Evolutionary conservation across 441 rosid genomes (phyloP).

Genomic region (Jatropha podagrica): DNA sequence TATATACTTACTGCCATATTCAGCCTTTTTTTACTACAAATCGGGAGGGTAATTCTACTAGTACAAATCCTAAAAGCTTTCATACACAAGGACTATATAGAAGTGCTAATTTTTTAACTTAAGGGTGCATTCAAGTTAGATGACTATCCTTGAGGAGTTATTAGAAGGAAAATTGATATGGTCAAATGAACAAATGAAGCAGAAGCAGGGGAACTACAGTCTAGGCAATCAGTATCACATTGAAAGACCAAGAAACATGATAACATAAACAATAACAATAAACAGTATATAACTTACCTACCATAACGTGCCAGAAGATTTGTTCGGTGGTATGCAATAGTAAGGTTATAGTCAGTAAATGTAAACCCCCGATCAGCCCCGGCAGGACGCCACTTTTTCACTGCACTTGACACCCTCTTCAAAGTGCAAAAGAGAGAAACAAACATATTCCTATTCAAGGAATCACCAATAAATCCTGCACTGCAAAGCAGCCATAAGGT

Average conservation of each 20-base stretch:
- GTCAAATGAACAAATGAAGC: background rate
- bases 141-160: background rate
- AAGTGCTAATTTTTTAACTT: background rate
- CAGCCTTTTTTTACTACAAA: background rate
- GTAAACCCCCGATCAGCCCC: constrained; percentile 96
- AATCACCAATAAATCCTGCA: constrained; percentile 97
- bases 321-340: constrained; percentile 90
- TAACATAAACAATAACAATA: background rate
- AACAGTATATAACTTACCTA: constrained; percentile 67
- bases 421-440: constrained; percentile 79
- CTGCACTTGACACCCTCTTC: constrained; percentile 49
- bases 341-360: constrained; percentile 67
- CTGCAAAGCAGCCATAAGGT: constrained; percentile 42
- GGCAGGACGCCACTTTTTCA: constrained; percentile 93
- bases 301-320: constrained; percentile 87
- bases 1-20: background rate
- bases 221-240: background rate
- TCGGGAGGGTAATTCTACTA: background rate
- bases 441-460: constrained; percentile 94
- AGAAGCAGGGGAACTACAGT: background rate
- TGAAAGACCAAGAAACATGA: background rate
- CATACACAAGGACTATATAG: background rate
- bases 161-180: no score
- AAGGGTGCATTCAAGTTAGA: background rate
- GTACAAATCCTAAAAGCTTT: background rate